A percentile compares a stretch with the other conserved stretches of the same genome.
phyloP scores from a whole-genome alignment of 345 rosid species.

The Eucalyptus sideroxylon region DNA sequence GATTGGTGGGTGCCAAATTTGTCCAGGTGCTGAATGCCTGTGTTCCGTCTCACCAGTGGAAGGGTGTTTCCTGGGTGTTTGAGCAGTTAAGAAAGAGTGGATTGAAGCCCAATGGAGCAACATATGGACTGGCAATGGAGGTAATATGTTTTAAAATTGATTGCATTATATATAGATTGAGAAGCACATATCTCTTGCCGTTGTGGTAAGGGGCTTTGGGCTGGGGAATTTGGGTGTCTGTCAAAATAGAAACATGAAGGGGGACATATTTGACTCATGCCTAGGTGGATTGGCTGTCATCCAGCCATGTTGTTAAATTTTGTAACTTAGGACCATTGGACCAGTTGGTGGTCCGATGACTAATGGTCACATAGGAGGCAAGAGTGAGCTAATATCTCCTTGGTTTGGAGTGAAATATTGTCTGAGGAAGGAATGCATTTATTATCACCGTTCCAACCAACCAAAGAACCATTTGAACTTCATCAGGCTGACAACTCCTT shows the following conservation, averaged over 20 bases:
- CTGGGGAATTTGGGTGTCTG: neutral
- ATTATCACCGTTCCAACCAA: neutral
- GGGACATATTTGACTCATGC: neutral
- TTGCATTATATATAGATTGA: neutral
- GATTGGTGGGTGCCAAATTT: neutral
- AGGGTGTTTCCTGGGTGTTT: constrained; percentile 89
- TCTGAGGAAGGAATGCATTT: neutral
- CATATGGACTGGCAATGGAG: constrained; percentile 98
- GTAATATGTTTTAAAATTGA: constrained; percentile 16
- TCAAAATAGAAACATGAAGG: neutral
- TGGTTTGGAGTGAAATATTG: neutral
- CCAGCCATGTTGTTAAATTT: neutral
- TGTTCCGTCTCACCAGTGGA: constrained; percentile 76
- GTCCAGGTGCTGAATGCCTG: constrained; percentile 82
- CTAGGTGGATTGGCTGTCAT: neutral
- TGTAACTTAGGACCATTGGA: neutral
- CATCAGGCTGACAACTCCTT: neutral
- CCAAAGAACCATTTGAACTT: neutral
- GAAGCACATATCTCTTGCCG: neutral
- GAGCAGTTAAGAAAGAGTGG: constrained; percentile 67
- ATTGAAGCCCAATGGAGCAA: constrained; percentile 82
- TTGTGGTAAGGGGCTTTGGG: neutral
- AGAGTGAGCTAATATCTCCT: neutral
- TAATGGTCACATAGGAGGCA: neutral
- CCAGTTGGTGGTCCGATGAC: neutral